Conservation (phyloP, 140 eudicot genomes). For the Erigeron philadelphicus region DNA sequence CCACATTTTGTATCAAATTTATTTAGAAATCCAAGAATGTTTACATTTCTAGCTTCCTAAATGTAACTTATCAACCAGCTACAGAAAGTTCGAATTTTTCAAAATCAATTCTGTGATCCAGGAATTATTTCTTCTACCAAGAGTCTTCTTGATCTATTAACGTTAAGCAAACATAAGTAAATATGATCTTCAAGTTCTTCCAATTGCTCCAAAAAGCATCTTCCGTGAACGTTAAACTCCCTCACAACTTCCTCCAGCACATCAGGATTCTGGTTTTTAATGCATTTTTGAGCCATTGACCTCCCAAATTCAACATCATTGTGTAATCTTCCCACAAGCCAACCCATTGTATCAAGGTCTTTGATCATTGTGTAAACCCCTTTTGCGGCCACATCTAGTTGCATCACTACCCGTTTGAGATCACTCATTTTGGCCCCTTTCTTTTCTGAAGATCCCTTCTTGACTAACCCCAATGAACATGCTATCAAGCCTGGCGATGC, state of each 20-base stretch:
- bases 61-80: background rate
- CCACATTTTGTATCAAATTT: constrained; percentile 2
- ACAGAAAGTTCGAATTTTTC: background rate
- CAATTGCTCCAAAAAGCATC: constrained; percentile 49
- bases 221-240: constrained; percentile 49
- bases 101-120: constrained; percentile 11
- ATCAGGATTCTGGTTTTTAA: constrained; percentile 38
- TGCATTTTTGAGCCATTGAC: constrained; percentile 46
- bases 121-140: constrained; percentile 42
- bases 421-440: constrained; percentile 16
- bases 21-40: background rate
- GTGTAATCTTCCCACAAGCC: constrained; percentile 50
- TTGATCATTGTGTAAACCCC: constrained; percentile 66
- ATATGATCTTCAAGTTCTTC: constrained; percentile 75
- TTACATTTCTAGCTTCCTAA: background rate
- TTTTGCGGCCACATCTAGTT: constrained; percentile 75
- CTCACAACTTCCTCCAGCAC: constrained; percentile 52
- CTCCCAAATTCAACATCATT: constrained; percentile 66
- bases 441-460: constrained; percentile 21
- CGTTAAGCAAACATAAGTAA: constrained; percentile 66
- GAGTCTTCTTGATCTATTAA: constrained; percentile 70
- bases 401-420: constrained; percentile 35
- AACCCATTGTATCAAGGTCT: constrained; percentile 72
- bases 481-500: constrained; percentile 43
- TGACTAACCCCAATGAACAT: constrained; percentile 25